Evolutionary conservation across 2,329 filamentous ascomycete species (phyloP), one percentile per base, ranked within the genome.

Genomic region (Curvularia lunata): DNA sequence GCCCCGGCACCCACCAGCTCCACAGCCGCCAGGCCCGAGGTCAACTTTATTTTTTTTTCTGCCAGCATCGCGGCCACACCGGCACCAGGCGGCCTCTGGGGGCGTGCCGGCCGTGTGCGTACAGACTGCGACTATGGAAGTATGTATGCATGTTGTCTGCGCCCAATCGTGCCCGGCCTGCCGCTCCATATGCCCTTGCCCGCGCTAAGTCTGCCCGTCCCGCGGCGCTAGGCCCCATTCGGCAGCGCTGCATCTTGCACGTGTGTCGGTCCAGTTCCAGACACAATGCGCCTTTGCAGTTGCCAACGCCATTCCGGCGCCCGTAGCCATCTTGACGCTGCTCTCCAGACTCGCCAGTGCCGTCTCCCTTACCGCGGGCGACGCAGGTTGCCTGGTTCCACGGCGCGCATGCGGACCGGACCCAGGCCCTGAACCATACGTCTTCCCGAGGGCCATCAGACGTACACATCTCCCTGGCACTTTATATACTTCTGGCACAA

Each of bases 151-250:
- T 45, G 21, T 12, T 45, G 25, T 42, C 56, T 30, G 25, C 55
- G 37, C 51, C 52, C 41, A 54, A 48, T 43, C 46, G 45, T 40
- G 32, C 38, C 41, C 40, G 53, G 30, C 32, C 25, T 19, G 21
- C 30, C 25, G 48, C 45, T 57, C 42, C 54, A 60, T 46, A 25
- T 48, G 37, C 48, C 50, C 46, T 18, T 53, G 52, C 45, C 23
- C 30, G 40, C 41, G 28, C 48, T 56, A 62, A 51, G 40, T 27
- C 51, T 59, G 59, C 59, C 55, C 51, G 48, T 62, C 52, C 59
- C 56, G 56, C 27, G 30, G 49, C 46, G 42, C 53, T 48, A 58
- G 37, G 40, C 37, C 8, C 18, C 4, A 48, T 42, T 9, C 19
- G 21, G 48, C 32, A 19, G 30, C 23, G 48, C 19, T 19, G 23